A percentile compares a stretch with the other conserved stretches of the same genome.
Evolutionary conservation across 2,329 filamentous ascomycete genomes (phyloP).

Genomic region (Amesomyces nigricolor): DNA sequence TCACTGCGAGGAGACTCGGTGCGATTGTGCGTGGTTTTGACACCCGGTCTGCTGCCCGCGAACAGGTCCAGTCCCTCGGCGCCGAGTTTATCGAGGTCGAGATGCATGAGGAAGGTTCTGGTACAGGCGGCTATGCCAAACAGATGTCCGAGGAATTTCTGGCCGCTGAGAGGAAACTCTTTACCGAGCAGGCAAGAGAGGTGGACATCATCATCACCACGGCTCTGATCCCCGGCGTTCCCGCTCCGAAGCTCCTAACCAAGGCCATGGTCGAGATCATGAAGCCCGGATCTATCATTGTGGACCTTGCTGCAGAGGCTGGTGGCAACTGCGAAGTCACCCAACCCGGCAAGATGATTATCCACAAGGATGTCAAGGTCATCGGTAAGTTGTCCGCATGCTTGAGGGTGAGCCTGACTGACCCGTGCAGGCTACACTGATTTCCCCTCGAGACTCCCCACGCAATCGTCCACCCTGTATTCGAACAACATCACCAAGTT

Average conservation of each 20-base stretch:
- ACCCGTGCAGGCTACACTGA: slow-evolving; percentile 66
- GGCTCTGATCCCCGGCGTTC: slow-evolving; percentile 79
- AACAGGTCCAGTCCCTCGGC: slow-evolving; percentile 85
- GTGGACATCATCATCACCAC: slow-evolving; percentile 93
- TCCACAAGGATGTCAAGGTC: slow-evolving; percentile 73
- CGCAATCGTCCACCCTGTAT: slow-evolving; percentile 83
- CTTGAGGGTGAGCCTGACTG: slow-evolving; percentile 17
- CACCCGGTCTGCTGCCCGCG: slow-evolving; percentile 78
- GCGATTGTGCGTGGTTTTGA: slow-evolving; percentile 89
- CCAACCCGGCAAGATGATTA: slow-evolving; percentile 62
- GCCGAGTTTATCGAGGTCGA: slow-evolving; percentile 88
- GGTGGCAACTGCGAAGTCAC: slow-evolving; percentile 86
- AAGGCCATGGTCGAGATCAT: slow-evolving; percentile 74
- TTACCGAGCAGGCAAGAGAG: slow-evolving; percentile 78
- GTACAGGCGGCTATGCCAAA: slow-evolving; percentile 82
- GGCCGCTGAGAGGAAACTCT: slow-evolving; percentile 87
- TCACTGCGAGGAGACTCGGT: slow-evolving; percentile 76
- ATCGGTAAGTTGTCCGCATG: slow-evolving; percentile 54
- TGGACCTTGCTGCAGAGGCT: slow-evolving; percentile 81
- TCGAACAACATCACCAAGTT: slow-evolving; percentile 93
- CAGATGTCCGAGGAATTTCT: slow-evolving; percentile 94
- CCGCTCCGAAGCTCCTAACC: slow-evolving; percentile 78
- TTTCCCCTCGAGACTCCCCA: slow-evolving; percentile 77
- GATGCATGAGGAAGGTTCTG: slow-evolving; percentile 76
- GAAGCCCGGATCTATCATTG: slow-evolving; percentile 84